A percentile compares a stretch with the other conserved stretches of the same genome.
Conservation (phyloP, 78 protist species). For the Protostelium mycophagum region DNA sequence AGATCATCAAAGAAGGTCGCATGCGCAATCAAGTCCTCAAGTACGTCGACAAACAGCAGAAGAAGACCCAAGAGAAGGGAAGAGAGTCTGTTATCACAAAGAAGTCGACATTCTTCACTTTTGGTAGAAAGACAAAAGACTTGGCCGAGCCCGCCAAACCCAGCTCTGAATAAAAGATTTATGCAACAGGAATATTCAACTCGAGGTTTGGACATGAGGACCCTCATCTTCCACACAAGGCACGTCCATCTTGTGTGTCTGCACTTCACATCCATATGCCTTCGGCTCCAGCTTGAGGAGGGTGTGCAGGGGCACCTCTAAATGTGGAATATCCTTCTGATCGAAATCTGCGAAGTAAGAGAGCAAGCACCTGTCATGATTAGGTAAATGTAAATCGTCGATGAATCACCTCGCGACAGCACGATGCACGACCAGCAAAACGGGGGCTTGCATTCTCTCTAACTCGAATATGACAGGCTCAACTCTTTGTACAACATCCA, state of each 20-base stretch:
- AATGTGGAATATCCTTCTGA: constrained; percentile 61
- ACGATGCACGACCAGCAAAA: constrained; percentile 81
- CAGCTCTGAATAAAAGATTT: too few species aligned
- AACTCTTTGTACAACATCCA: constrained; percentile 77
- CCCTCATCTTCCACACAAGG: neutral
- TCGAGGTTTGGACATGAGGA: neutral
- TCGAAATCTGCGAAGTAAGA: constrained; percentile 70
- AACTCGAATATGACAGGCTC: constrained; percentile 87
- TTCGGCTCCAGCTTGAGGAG: constrained; percentile 71
- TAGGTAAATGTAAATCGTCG: neutral
- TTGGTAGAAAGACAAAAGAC: too few species aligned
- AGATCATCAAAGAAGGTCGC: neutral
- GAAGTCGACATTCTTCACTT: too few species aligned
- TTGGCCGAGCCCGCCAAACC: too few species aligned
- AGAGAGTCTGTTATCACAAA: too few species aligned
- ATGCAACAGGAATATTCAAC: too few species aligned
- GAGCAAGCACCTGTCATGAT: constrained; percentile 52
- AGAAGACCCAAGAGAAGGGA: too few species aligned
- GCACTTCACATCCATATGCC: constrained; percentile 65
- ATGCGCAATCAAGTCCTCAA: neutral
- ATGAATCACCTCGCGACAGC: constrained; percentile 57
- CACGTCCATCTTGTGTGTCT: neutral
- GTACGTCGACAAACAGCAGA: neutral
- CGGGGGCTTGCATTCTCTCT: constrained; percentile 67
- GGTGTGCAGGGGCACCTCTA: constrained; percentile 75